Base-by-base conservation (phyloP, 1,139 yeast genomes). In the Blastobotrys raffinosifermentans region DNA sequence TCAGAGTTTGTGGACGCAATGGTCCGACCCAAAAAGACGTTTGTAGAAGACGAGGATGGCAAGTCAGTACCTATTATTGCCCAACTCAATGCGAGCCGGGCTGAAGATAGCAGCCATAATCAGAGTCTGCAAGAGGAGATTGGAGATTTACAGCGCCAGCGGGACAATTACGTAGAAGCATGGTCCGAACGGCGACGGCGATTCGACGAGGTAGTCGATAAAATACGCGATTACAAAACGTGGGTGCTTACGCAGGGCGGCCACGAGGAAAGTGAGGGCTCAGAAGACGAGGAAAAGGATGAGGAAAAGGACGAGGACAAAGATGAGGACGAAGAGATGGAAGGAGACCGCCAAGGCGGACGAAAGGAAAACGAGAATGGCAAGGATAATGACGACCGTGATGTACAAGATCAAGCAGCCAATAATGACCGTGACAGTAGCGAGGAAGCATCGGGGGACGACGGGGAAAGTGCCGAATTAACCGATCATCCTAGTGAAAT, bases 121-220 rank as follows among this genome's bases (percentile, higher is more conserved):
- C 49, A 44, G 10, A 33, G 46, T 7, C 43, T 59, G 11, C 41
- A 41, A 19, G 45, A 47, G 15, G 62, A 57, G 31, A 55, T 58
- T 19, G 42, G 37, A 6, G 58, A 48, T 25, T 44, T 61, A 29
- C 53, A 54, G 36, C 38, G 38, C 10, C 54, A 48, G 32, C 45
- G 40, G 35, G 45, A 39, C 9, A 40, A 37, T 30, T 46, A 47
- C 32, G 47, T 50, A 22, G 39, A 38, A 16, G 41, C 40, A 11
- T 54, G 61, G 60, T 39, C 44, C 11, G 43, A 43, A 10, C 45
- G 60, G 4, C 41, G 49, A 20, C 48, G 40, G 15, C 49, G 49
- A 34, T 55, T 55, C 29, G 47, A 44, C 4, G 48, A 45, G 19
- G 40, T 58, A 20, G 32, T 49, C 33, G 48, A 41, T 22, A 44